phyloP scores from a whole-genome alignment of 352 stramenopile species.

The Pythium coloratum region DNA sequence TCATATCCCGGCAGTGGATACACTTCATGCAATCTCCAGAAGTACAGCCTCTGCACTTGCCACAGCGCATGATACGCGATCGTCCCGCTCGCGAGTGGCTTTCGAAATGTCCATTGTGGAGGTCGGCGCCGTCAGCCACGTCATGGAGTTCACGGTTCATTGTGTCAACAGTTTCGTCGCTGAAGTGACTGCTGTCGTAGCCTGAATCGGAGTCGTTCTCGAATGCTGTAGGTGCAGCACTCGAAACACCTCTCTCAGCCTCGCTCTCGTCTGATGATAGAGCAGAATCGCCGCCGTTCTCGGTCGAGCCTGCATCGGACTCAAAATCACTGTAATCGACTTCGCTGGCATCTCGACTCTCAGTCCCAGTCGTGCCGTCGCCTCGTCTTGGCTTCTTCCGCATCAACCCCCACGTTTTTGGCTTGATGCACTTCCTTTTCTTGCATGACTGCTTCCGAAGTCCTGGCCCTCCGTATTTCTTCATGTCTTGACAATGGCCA shows the following conservation, averaged over 20 bases:
- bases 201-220: constrained; percentile 20
- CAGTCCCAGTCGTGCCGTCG: neutral
- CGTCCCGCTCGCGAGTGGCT: constrained; percentile 39
- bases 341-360: constrained; percentile 5
- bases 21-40: constrained; percentile 79
- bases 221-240: neutral
- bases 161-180: constrained; percentile 16
- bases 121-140: constrained; percentile 6
- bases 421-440: constrained; percentile 79
- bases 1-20: constrained; percentile 80
- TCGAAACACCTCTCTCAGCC: neutral
- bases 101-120: constrained; percentile 39
- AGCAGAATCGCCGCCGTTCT: constrained; percentile 4
- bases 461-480: constrained; percentile 85
- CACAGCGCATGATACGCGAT: constrained; percentile 73
- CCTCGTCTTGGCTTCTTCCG: constrained; percentile 15
- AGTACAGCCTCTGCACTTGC: constrained; percentile 67
- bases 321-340: constrained; percentile 18
- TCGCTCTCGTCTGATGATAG: constrained; percentile 23
- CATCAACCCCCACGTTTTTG: constrained; percentile 53
- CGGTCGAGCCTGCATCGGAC: constrained; percentile 17
- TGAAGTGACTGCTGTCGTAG: constrained; percentile 23
- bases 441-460: constrained; percentile 89
- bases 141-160: constrained; percentile 8
- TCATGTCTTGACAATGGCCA: constrained; percentile 88